phyloP scores from a whole-genome alignment of 345 rosid genomes.

The Noccaea bulbosa region DNA sequence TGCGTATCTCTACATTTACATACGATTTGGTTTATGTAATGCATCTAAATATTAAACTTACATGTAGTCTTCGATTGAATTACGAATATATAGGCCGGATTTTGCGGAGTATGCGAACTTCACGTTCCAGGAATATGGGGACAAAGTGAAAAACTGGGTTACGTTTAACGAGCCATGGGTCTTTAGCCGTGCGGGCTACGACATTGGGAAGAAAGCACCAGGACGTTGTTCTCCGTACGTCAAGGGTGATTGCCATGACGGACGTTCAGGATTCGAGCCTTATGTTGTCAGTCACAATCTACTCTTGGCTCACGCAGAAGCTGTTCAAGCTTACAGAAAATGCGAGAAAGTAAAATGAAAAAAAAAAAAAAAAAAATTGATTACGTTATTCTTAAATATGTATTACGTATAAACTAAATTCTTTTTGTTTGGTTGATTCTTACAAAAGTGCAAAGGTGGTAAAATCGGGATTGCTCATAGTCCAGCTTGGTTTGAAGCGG shows the following conservation, averaged over 20 bases:
- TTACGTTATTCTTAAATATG: background rate
- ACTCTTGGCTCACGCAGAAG: conserved; percentile 37
- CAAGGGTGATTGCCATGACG: conserved; percentile 23
- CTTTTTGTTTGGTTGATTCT: background rate
- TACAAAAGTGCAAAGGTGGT: conserved; percentile 39
- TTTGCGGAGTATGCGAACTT: conserved; percentile 49
- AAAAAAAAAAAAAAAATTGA: too few species aligned
- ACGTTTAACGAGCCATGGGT: conserved; percentile 55
- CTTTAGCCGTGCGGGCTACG: conserved; percentile 39
- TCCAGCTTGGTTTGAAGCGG: conserved; percentile 45
- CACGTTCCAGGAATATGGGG: conserved; percentile 53
- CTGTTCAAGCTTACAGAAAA: conserved; percentile 38
- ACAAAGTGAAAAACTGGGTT: conserved; percentile 56
- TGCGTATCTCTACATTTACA: background rate
- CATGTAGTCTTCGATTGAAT: background rate
- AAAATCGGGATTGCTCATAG: conserved; percentile 43
- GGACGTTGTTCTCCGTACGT: conserved; percentile 53
- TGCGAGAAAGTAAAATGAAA: conserved; percentile 34
- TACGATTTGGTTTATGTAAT: background rate
- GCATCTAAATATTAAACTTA: background rate
- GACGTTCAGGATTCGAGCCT: conserved; percentile 38
- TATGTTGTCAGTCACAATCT: conserved; percentile 41
- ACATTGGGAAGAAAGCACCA: conserved; percentile 47
- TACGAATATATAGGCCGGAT: conserved; percentile 40
- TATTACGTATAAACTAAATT: background rate